Conservation (phyloP, 148 eudicot species). For the Linanthus parryae region DNA sequence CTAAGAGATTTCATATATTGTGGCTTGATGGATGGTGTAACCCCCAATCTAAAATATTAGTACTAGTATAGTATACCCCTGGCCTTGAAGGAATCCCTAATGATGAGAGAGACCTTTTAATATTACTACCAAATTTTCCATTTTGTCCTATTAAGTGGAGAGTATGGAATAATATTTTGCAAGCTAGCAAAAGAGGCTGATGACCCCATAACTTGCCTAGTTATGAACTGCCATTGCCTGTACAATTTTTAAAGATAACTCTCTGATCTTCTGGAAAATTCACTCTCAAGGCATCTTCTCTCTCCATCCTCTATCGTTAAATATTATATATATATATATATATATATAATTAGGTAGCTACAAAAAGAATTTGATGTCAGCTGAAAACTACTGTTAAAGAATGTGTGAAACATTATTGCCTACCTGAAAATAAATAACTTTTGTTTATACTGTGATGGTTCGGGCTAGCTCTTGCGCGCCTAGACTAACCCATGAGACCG, state of each 20-base stretch:
- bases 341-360: neutral
- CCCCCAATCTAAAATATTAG: no score
- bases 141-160: conserved; percentile 4
- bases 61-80: no score
- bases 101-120: no score
- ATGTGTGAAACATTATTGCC: no score
- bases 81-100: no score
- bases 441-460: no score
- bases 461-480: no score
- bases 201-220: conserved; percentile 8
- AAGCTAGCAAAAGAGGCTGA: conserved; percentile 10
- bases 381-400: neutral
- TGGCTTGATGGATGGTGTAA: no score
- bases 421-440: no score
- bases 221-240: neutral
- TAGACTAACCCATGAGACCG: no score
- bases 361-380: neutral
- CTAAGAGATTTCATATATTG: no score
- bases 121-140: no score
- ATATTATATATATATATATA: neutral
- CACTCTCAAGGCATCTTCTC: neutral
- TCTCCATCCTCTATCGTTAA: neutral
- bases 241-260: neutral
- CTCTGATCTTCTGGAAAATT: neutral
- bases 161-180: conserved; percentile 8